phyloP scores from a whole-genome alignment of 2,329 filamentous ascomycete genomes.

The Aspergillus latus region DNA sequence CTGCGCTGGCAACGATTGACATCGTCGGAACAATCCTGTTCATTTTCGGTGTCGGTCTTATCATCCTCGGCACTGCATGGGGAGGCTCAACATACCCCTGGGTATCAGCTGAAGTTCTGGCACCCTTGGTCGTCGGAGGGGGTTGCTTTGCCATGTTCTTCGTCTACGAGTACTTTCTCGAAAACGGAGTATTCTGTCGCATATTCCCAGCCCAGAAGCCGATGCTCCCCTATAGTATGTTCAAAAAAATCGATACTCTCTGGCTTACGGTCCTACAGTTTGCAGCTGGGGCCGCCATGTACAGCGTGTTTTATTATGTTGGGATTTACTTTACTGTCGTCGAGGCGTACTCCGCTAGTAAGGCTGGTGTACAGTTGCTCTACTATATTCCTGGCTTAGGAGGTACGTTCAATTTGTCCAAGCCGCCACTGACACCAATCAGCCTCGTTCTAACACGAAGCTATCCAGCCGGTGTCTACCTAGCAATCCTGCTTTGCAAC shows the following conservation, averaged over 20 bases:
- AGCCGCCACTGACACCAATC: neutral
- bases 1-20: slow-evolving; percentile 57
- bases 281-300: slow-evolving; percentile 55
- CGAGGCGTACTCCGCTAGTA: slow-evolving; percentile 50
- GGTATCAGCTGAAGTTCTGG: slow-evolving; percentile 51
- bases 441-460: neutral
- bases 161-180: slow-evolving; percentile 57
- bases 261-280: slow-evolving; percentile 65
- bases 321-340: slow-evolving; percentile 68
- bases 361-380: slow-evolving; percentile 59
- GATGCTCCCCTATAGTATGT: slow-evolving; percentile 64
- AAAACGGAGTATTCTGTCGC: slow-evolving; percentile 49
- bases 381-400: slow-evolving; percentile 66
- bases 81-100: slow-evolving; percentile 56
- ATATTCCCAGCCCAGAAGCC: slow-evolving; percentile 57
- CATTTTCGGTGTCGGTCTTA: slow-evolving; percentile 53
- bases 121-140: slow-evolving; percentile 49
- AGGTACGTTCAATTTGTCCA: slow-evolving; percentile 39
- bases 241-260: slow-evolving; percentile 58
- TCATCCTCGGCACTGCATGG: slow-evolving; percentile 59
- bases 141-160: slow-evolving; percentile 47
- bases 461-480: slow-evolving; percentile 52
- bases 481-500: slow-evolving; percentile 62
- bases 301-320: slow-evolving; percentile 66
- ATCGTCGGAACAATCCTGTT: slow-evolving; percentile 58